Conservation (phyloP, 331 rosid species). For the Erythrophleum ivorense region DNA sequence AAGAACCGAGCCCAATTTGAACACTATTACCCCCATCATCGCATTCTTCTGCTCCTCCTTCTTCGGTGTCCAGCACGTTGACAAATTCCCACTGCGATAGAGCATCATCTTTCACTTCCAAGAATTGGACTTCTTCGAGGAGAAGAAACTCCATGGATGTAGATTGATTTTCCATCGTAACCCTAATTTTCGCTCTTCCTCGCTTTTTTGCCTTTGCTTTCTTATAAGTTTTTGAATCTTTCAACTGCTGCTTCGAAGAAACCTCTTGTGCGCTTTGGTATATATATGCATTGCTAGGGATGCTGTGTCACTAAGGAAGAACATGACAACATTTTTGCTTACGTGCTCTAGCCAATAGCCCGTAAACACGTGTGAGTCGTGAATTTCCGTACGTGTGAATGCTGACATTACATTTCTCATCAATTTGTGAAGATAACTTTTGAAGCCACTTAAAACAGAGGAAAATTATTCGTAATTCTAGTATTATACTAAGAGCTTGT, state of each 20-base stretch:
- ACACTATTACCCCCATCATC: conserved; percentile 35
- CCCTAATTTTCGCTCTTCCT: background rate
- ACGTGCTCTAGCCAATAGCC: conserved; percentile 39
- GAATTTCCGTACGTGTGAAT: background rate
- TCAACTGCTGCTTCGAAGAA: background rate
- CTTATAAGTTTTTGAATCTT: background rate
- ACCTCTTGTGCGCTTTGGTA: background rate
- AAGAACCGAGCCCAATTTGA: conserved; percentile 8
- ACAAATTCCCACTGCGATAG: conserved; percentile 68
- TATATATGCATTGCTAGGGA: conserved; percentile 15
- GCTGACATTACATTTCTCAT: background rate
- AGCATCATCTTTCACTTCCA: conserved; percentile 51
- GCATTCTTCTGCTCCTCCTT: background rate
- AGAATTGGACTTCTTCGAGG: conserved; percentile 55
- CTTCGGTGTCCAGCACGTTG: conserved; percentile 49
- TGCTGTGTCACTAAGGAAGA: conserved; percentile 25
- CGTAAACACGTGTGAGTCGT: background rate
- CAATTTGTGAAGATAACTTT: background rate
- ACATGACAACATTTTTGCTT: background rate
- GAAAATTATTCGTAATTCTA: too few relatives aligned
- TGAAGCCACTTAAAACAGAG: too few relatives aligned
- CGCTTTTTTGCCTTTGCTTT: too few relatives aligned
- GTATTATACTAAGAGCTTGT: too few relatives aligned
- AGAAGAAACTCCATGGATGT: conserved; percentile 46
- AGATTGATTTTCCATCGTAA: conserved; percentile 47